Conservation (phyloP, 2,329 filamentous ascomycete genomes). For the Penicillium griseofulvum region DNA sequence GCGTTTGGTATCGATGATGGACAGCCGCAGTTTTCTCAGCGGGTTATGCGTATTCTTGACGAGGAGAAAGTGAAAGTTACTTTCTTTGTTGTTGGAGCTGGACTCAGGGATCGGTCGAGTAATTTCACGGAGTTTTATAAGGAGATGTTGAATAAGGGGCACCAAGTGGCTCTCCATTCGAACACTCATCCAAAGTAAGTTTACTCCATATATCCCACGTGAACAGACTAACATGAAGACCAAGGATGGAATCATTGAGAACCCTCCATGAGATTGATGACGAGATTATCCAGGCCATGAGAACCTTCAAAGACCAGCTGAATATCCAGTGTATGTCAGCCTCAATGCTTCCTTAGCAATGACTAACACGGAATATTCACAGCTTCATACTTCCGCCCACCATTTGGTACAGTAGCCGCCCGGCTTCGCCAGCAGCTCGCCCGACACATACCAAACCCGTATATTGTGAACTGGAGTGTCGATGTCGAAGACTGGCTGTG, state of each 20-base stretch:
- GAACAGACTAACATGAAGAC: slow-evolving; percentile 6
- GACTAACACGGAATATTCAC: slow-evolving; percentile 24
- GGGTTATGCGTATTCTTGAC: slow-evolving; percentile 61
- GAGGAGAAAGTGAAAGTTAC: slow-evolving; percentile 64
- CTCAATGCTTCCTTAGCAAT: slow-evolving; percentile 40
- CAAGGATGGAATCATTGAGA: slow-evolving; percentile 39
- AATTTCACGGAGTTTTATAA: slow-evolving; percentile 64
- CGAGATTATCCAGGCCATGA: slow-evolving; percentile 36
- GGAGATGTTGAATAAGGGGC: slow-evolving; percentile 60
- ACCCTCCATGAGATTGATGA: slow-evolving; percentile 35
- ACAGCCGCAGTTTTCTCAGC: slow-evolving; percentile 56
- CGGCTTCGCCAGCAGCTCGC: slow-evolving; percentile 64
- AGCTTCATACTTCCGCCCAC: slow-evolving; percentile 64
- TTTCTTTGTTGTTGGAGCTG: slow-evolving; percentile 68
- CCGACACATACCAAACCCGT: slow-evolving; percentile 50
- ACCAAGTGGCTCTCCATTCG: slow-evolving; percentile 67
- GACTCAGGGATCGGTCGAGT: slow-evolving; percentile 57
- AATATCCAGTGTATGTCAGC: slow-evolving; percentile 33
- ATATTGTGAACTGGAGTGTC: slow-evolving; percentile 66
- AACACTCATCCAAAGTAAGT: slow-evolving; percentile 64
- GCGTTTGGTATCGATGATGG: slow-evolving; percentile 73
- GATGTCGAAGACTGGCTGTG: slow-evolving; percentile 71
- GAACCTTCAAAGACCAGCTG: slow-evolving; percentile 31
- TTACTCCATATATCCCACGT: neutral
- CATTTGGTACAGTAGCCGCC: slow-evolving; percentile 66